Evolutionary conservation across 495 filamentous ascomycete genomes (phyloP), one percentile per base, ranked within the genome.

Genomic region (Xylaria cubensis): DNA sequence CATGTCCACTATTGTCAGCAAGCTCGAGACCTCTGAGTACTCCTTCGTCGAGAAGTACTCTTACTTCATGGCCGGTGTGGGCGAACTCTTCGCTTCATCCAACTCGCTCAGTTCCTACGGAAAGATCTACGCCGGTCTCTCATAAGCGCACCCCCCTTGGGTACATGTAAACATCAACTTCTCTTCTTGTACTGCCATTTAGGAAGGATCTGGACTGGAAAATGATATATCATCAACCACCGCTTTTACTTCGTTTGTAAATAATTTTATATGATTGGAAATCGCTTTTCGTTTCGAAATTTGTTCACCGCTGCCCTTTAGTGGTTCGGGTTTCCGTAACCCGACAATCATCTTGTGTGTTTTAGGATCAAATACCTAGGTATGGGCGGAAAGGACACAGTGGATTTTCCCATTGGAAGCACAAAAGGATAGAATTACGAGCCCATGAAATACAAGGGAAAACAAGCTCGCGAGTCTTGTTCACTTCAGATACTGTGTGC

Each of bases 31-130:
- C 64, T 9, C n/a, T 9, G n/a, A 82, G 48, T 84, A 71, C 73
- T 69, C 74, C 61, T 88, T 80, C 59, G 89, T 97, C 61, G 85
- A 90, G 78, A 84, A 91, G 42, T 97, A 97, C 83, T 82, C 92
- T 3, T 97, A 94, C 86, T 97, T 95, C 84, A 91, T 91, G 88
- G 90, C 85, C 17, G 73, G 68, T 59, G 76, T 85, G n/a, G 87
- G 85, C 67, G 77, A 77, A 67, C 76, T 92, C 71, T 77, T 88
- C 69, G 64, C 74, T 65, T 74, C 74, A 6, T 53, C 78, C 46
- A 79, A 77, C 44, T 56, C 71, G 24, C 72, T 82, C 32, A 84
- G 78, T 76, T 72, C 72, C 17, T 84, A 77, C 65, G 85, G 84
- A 73, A 77, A 81, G 67, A 84, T 81, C 63, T 86, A 83, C 69